phyloP scores from a whole-genome alignment of 306 rosid genomes.

The Trifolium dubium region DNA sequence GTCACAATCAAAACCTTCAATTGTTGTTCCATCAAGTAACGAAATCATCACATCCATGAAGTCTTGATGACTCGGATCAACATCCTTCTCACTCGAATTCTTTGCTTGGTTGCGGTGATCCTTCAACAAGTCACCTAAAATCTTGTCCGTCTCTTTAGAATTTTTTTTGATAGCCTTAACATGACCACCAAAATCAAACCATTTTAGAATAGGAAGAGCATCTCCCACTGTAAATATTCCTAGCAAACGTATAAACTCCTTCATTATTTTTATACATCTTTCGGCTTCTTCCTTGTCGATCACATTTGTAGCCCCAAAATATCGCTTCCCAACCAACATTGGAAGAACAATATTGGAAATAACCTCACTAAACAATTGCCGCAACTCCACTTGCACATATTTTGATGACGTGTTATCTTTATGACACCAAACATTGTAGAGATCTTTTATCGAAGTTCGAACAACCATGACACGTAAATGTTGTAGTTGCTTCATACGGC shows the following conservation, averaged over 20 bases:
- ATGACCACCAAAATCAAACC: slow-evolving; percentile 41
- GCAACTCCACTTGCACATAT: slow-evolving; percentile 38
- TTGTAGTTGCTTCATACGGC: slow-evolving; percentile 13
- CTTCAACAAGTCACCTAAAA: slow-evolving; percentile 30
- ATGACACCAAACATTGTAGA: slow-evolving; percentile 24
- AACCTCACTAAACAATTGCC: slow-evolving; percentile 24
- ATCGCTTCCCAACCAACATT: slow-evolving; percentile 31
- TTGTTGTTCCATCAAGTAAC: not conserved
- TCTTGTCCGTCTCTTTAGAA: not conserved
- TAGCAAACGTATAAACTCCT: not conserved
- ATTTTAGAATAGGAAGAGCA: slow-evolving; percentile 33
- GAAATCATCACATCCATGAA: slow-evolving; percentile 36
- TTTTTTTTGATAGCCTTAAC: slow-evolving; percentile 42
- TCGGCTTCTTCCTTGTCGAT: slow-evolving; percentile 2
- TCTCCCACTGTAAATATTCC: slow-evolving; percentile 22
- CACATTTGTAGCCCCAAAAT: not conserved
- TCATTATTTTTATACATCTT: not conserved
- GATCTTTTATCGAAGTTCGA: slow-evolving; percentile 23
- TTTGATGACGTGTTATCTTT: not conserved
- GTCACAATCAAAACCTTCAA: slow-evolving; percentile 22
- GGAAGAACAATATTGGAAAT: slow-evolving; percentile 24
- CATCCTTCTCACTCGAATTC: not conserved
- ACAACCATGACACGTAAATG: slow-evolving; percentile 23
- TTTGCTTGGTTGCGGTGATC: not conserved
- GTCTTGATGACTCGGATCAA: not conserved